Evolutionary conservation across 805 yeast genomes (phyloP).

Genomic region (Wickerhamomyces queroliae): DNA sequence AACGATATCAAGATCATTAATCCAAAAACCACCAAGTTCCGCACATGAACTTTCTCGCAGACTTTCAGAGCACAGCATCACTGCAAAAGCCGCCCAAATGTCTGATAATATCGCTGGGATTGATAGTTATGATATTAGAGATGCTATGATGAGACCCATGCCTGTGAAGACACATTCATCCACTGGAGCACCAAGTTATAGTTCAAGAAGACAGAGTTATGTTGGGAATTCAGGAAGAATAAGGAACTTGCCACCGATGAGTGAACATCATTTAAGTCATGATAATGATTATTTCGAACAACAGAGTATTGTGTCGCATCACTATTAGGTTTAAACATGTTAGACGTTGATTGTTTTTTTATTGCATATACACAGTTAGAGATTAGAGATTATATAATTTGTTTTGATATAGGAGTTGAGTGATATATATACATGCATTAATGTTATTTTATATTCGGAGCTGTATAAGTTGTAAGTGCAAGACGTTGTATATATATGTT

Average conservation of each 20-base stretch:
- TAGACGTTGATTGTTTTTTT: neutral
- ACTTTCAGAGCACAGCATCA: slow-evolving; percentile 27
- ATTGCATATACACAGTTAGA: neutral
- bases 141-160: slow-evolving; percentile 9
- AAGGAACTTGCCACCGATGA: slow-evolving; percentile 1
- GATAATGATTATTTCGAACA: slow-evolving; percentile 12
- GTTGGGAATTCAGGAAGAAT: too few relatives aligned
- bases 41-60: slow-evolving; percentile 24
- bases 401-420: too few relatives aligned
- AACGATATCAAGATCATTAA: slow-evolving; percentile 15
- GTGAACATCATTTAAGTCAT: neutral
- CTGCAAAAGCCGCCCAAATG: slow-evolving; percentile 34
- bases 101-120: slow-evolving; percentile 43
- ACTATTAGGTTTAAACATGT: neutral
- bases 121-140: slow-evolving; percentile 21
- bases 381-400: too few relatives aligned
- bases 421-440: too few relatives aligned
- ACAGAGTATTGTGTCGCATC: slow-evolving; percentile 6
- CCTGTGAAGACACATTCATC: slow-evolving; percentile 1
- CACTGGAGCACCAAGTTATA: neutral
- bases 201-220: too few relatives aligned
- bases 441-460: too few relatives aligned
- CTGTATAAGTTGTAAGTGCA: too few relatives aligned
- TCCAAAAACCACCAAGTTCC: slow-evolving; percentile 18
- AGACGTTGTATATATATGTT: too few relatives aligned